phyloP scores from a whole-genome alignment of 805 yeast species.

The Candida montana region DNA sequence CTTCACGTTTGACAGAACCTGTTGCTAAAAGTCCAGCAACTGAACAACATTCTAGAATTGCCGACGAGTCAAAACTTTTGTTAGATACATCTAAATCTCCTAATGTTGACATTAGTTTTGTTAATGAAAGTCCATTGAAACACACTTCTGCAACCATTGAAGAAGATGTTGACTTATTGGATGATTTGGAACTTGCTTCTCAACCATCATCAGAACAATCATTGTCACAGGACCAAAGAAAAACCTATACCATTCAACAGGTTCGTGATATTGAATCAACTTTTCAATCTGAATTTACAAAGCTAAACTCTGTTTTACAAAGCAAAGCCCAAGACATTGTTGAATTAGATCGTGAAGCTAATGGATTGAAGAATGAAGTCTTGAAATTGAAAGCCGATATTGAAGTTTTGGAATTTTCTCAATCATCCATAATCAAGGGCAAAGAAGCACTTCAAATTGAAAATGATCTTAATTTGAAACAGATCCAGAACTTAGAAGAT shows the following conservation, averaged over 20 bases:
- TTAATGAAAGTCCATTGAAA: conserved; percentile 17
- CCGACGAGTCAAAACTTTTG: conserved; percentile 15
- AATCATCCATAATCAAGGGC: conserved; percentile 16
- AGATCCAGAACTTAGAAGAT: conserved; percentile 13
- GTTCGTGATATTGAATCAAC: conserved; percentile 25
- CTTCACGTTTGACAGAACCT: conserved; percentile 28
- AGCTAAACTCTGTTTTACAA: conserved; percentile 17
- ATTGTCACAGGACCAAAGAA: conserved; percentile 22
- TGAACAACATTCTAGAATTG: conserved; percentile 24
- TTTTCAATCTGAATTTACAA: conserved; percentile 19
- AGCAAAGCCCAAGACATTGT: conserved; percentile 13
- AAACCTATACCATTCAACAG: conserved; percentile 24
- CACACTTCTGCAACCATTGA: conserved; percentile 9
- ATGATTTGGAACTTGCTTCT: conserved; percentile 7
- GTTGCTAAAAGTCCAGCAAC: conserved; percentile 27
- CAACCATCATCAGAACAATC: conserved; percentile 2
- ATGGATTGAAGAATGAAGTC: conserved; percentile 13
- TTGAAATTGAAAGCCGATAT: conserved; percentile 18
- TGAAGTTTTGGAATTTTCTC: conserved; percentile 13
- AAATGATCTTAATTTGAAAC: conserved; percentile 15
- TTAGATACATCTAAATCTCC: conserved; percentile 20
- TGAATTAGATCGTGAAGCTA: conserved; percentile 15
- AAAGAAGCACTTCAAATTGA: conserved; percentile 19
- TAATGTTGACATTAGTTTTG: conserved; percentile 15
- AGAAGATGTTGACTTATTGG: conserved; percentile 5